phyloP scores from a whole-genome alignment of 2,329 filamentous ascomycete species.

The Neofusicoccum cordaticola region DNA sequence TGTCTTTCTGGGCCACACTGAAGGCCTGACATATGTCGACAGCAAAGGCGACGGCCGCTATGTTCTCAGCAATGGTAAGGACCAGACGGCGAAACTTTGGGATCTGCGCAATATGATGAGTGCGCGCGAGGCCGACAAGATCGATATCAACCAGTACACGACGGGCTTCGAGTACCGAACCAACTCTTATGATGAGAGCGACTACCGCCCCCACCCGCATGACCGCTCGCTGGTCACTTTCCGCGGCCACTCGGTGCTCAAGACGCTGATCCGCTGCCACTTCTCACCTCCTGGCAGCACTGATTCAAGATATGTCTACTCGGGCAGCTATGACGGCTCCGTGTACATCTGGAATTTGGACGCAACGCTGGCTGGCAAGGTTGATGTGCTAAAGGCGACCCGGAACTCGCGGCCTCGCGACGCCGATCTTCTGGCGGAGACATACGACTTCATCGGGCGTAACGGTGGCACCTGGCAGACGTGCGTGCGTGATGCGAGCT shows the following conservation, averaged over 20 bases:
- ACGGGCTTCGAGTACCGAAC: slow-evolving; percentile 74
- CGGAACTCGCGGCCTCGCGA: slow-evolving; percentile 57
- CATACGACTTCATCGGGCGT: slow-evolving; percentile 57
- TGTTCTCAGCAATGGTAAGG: slow-evolving; percentile 89
- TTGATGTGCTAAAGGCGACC: slow-evolving; percentile 75
- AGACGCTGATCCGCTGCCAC: slow-evolving; percentile 90
- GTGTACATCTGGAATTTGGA: slow-evolving; percentile 94
- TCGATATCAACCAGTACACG: slow-evolving; percentile 57
- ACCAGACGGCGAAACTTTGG: slow-evolving; percentile 97
- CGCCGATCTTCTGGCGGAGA: slow-evolving; percentile 52
- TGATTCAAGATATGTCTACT: slow-evolving; percentile 89
- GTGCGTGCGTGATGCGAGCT: slow-evolving; percentile 82
- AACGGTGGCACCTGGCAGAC: slow-evolving; percentile 65
- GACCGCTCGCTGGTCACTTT: slow-evolving; percentile 95
- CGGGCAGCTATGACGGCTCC: slow-evolving; percentile 82
- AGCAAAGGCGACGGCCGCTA: slow-evolving; percentile 88
- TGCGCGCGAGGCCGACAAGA: slow-evolving; percentile 59
- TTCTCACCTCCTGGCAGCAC: slow-evolving; percentile 86
- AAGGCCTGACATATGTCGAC: slow-evolving; percentile 65
- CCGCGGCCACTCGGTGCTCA: slow-evolving; percentile 81
- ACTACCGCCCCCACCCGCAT: slow-evolving; percentile 71
- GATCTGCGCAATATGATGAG: slow-evolving; percentile 87
- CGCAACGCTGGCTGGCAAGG: slow-evolving; percentile 71
- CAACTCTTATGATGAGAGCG: slow-evolving; percentile 61
- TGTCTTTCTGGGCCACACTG: slow-evolving; percentile 64